Percentiles rank a stretch among this genome's conserved stretches.
phyloP scores from a whole-genome alignment of 768 basidiomycete species.

The Russula brevipes region DNA sequence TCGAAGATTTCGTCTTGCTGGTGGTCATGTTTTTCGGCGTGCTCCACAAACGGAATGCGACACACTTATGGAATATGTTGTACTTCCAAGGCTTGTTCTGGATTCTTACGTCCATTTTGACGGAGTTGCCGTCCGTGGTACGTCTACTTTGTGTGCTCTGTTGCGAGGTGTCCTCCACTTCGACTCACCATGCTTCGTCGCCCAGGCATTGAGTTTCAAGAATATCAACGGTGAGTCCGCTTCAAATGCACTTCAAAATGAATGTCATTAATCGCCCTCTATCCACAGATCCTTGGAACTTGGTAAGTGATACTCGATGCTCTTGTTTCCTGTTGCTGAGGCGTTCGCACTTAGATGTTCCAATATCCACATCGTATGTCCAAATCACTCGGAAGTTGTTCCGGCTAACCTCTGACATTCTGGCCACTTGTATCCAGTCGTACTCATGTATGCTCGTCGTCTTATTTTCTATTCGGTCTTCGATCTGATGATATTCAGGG shows the following conservation, averaged over 20 bases:
- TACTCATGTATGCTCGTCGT: slow-evolving; percentile 11
- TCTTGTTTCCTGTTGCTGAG: not conserved
- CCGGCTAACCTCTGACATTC: not conserved
- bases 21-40: slow-evolving; percentile 20
- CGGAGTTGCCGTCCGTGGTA: slow-evolving; percentile 20
- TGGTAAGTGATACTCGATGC: slow-evolving; percentile 7
- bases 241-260: not conserved
- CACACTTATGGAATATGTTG: slow-evolving; percentile 22
- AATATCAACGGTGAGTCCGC: slow-evolving; percentile 18
- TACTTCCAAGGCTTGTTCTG: slow-evolving; percentile 22
- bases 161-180: not conserved
- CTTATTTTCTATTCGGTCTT: not conserved
- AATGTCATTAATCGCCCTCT: not conserved
- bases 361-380: slow-evolving; percentile 23
- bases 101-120: slow-evolving; percentile 13
- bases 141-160: not conserved
- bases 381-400: not conserved
- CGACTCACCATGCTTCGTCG: not conserved
- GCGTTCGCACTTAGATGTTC: slow-evolving; percentile 13
- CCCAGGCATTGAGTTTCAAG: slow-evolving; percentile 13
- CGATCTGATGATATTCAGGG: not conserved
- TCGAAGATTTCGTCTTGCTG: slow-evolving; percentile 13
- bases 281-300: slow-evolving; percentile 20
- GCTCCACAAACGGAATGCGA: slow-evolving; percentile 20
- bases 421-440: not conserved